Base-by-base conservation (phyloP, 208 protist genomes). In the Leishmania mexicana region DNA sequence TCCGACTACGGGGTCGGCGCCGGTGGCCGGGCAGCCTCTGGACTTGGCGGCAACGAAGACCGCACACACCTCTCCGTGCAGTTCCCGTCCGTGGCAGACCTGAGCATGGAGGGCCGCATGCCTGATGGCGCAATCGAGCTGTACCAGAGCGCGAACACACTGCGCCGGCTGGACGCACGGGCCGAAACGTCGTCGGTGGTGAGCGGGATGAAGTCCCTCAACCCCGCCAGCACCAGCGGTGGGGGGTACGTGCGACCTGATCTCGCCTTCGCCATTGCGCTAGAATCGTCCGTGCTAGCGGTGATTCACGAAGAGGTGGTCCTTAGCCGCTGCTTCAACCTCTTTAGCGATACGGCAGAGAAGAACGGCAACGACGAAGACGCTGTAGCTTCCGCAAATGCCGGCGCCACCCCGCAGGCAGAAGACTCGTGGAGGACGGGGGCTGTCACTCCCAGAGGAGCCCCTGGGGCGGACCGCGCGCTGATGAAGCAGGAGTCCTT, bases 251-350 rank as follows among this genome's bases (percentile, higher is more conserved):
- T 97, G 40, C 88, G 91, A 31, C 91, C 95, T 1, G 92, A 97
- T 83, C 83, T 97, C 38, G 90, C 90, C 75, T 90, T 96, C 65
- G 93, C 93, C 31, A 91, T 97, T 40, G 91, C 91, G 10, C 80
- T 97, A 15, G 88, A 97, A 86, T 90, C 93, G 2, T 79, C 79
- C 31, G 81, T 96, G 77, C 76, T 85, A 53, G 85, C 85, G 38
- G 79, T 96, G 8, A 78, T 96, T 72, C 85, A 93, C 58, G 93
- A 97, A 83, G 92, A 97, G 82, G 80, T 79, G 8, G 85, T 94
- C 6, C 83, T 97, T 13, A 76, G 79, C 24, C 83, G 67, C 24
- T 96, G 91, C 86, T 97, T 97, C 78, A 92, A 90, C 31, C 68
- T 96, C 31, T 31, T 45, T 28, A 60, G 76, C 58, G 47, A 35